Base-by-base conservation (phyloP, 2,329 filamentous ascomycete genomes). In the Tolypocladium amazonense region DNA sequence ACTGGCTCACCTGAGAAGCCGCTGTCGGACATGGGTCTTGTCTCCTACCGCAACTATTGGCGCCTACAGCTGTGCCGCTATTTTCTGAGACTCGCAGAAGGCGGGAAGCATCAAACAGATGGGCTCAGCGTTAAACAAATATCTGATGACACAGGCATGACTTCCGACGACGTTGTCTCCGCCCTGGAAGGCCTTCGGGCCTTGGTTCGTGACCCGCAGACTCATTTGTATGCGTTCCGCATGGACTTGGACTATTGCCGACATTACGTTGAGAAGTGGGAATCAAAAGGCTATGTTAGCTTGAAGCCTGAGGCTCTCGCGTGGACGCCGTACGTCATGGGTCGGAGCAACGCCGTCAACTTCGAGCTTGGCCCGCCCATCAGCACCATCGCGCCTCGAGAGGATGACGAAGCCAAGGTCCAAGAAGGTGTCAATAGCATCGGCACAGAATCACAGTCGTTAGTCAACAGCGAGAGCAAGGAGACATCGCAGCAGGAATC, bases 31-130 rank as follows among this genome's bases (percentile, higher is more conserved):
- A 97, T 99, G 91, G 94, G 94, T 3, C 76, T 99, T 45, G 93
- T 97, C 4, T 97, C 93, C 2, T 99, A 99, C 71, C 86, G 94
- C 53, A 97, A 96, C 68, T 99, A 99, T 73, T 99, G 94, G 94
- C 88, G 94, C 25, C 78, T 96, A 12, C 81, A 96, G 2, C 78
- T 99, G 58, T 97, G 92, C 70, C 88, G 89, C 63, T 90, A 96
- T 66, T 80, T 99, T 8, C 78, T 92, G 43, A 75, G 87, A 64
- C 60, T 67, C 15, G 66, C 73, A 62, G 67, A 71, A 11, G 62
- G 62, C 1, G 69, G 64, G 1, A 64, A 67, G n/a, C 62, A 70
- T 57, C 68, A 66, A 58, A 77, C 75, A 61, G 76, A 77, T 12
- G 81, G 82, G 1, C 73, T 87, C 23, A 87, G 84, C 63, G 80